These are phyloP conservation scores for Apophysomyces ossiformis DNA, from an alignment of 371 early-diverging fungal species.

Conservation along the genomic window DNA sequence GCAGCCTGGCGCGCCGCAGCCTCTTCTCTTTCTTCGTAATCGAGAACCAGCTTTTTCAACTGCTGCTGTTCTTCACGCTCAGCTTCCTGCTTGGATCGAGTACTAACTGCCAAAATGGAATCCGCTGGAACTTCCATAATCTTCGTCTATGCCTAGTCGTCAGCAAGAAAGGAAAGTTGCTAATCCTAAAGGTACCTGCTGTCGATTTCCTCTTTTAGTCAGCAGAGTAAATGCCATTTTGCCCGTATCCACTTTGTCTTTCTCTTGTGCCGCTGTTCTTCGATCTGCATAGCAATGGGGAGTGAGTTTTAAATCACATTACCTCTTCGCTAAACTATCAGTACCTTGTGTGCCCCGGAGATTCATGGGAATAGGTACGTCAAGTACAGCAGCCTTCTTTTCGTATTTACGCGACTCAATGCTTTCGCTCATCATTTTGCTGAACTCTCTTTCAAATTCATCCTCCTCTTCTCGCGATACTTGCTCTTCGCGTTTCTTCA, in stretches of 20 bases:
- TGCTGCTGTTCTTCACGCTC: constrained; percentile 88
- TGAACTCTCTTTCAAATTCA: constrained; percentile 80
- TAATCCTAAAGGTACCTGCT: constrained; percentile 59
- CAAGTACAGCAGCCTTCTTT: constrained; percentile 72
- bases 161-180: constrained; percentile 4
- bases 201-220: constrained; percentile 92
- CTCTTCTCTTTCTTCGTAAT: constrained; percentile 86
- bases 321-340: background rate
- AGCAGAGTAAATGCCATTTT: constrained; percentile 87
- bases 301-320: constrained; percentile 4
- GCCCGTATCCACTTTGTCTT: constrained; percentile 35
- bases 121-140: constrained; percentile 86
- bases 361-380: constrained; percentile 84
- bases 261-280: constrained; percentile 39
- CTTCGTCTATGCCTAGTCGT: constrained; percentile 45
- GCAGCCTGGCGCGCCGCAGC: constrained; percentile 62
- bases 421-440: constrained; percentile 83
- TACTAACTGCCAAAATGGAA: constrained; percentile 81
- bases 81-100: constrained; percentile 84
- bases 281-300: constrained; percentile 30
- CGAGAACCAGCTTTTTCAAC: constrained; percentile 89
- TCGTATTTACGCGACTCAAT: constrained; percentile 82
- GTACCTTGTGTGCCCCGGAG: constrained; percentile 57
- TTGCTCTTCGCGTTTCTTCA: constrained; percentile 47
- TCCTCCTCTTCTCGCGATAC: constrained; percentile 58